Evolutionary conservation across 257 asterid species (phyloP).

Genomic region (Gentiana straminea): DNA sequence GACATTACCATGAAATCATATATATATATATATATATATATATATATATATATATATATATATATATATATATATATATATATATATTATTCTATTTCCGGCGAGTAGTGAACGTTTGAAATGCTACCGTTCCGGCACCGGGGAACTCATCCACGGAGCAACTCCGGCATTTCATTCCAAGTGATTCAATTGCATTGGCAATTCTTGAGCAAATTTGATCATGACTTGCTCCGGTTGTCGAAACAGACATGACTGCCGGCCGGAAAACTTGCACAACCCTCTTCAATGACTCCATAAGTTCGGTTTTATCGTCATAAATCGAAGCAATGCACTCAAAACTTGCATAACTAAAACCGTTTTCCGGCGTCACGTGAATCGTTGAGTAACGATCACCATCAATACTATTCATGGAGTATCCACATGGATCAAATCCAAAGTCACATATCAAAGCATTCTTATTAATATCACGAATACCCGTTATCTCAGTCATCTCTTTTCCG

Average conservation of each 20-base stretch:
- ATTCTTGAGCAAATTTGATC: slow-evolving; percentile 45
- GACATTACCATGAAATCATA: slow-evolving; percentile 42
- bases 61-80: slow-evolving; percentile 9
- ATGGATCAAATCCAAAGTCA: slow-evolving; percentile 39
- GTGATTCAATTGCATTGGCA: slow-evolving; percentile 47
- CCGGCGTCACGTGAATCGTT: slow-evolving; percentile 42
- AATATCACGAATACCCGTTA: slow-evolving; percentile 22
- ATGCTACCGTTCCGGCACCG: slow-evolving; percentile 47
- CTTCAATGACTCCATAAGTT: slow-evolving; percentile 28
- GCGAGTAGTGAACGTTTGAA: slow-evolving; percentile 51
- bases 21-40: slow-evolving; percentile 16
- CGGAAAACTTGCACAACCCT: slow-evolving; percentile 62
- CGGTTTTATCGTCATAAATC: slow-evolving; percentile 30
- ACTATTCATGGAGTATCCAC: slow-evolving; percentile 48
- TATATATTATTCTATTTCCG: slow-evolving; percentile 25
- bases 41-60: slow-evolving; percentile 6
- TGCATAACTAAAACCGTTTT: slow-evolving; percentile 40
- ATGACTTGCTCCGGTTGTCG: slow-evolving; percentile 33
- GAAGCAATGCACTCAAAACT: slow-evolving; percentile 55
- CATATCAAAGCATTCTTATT: slow-evolving; percentile 23
- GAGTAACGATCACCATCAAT: slow-evolving; percentile 33
- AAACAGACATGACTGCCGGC: slow-evolving; percentile 57
- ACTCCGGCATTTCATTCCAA: slow-evolving; percentile 68
- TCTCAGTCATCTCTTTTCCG: slow-evolving; percentile 34
- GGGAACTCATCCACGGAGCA: slow-evolving; percentile 63